Conservation (phyloP, 2,329 filamentous ascomycete genomes). For the Saccharata proteae region DNA sequence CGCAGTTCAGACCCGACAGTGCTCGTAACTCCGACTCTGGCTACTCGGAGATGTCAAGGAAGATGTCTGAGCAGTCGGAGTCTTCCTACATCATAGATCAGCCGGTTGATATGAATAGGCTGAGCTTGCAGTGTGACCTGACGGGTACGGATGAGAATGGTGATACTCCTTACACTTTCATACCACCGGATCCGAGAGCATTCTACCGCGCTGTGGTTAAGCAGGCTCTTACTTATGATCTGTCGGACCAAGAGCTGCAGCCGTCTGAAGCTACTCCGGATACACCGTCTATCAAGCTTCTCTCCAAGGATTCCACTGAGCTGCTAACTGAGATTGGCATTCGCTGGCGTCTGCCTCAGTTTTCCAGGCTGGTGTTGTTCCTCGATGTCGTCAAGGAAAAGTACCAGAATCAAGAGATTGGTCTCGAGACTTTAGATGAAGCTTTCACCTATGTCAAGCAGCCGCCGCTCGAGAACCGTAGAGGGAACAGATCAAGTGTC, state of each 20-base stretch:
- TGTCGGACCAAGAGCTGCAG: constrained; percentile 42
- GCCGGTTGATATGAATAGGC: constrained; percentile 52
- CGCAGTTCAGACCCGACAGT: constrained; percentile 38
- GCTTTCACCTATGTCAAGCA: constrained; percentile 75
- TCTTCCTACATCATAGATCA: constrained; percentile 52
- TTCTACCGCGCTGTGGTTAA: constrained; percentile 76
- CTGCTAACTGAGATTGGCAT: constrained; percentile 74
- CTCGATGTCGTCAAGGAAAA: constrained; percentile 77
- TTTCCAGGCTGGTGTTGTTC: constrained; percentile 66
- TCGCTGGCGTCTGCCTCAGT: constrained; percentile 81
- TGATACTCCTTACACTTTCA: constrained; percentile 70
- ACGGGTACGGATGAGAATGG: constrained; percentile 26
- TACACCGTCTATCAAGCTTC: constrained; percentile 37
- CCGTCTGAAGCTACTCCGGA: constrained; percentile 37
- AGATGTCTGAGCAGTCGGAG: constrained; percentile 31
- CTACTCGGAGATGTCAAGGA: constrained; percentile 35
- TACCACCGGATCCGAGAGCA: constrained; percentile 69
- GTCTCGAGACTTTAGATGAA: constrained; percentile 67
- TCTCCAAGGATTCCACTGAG: constrained; percentile 69
- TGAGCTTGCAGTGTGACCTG: constrained; percentile 45
- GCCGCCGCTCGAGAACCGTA: constrained; percentile 47
- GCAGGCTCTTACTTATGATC: constrained; percentile 55
- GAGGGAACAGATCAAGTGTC: constrained; percentile 39
- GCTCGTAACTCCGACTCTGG: constrained; percentile 28
- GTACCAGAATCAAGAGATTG: constrained; percentile 72